Evolutionary conservation across 352 stramenopile species (phyloP), one percentile per base, ranked within the genome.

Genomic region (Elongisporangium senticosum): DNA sequence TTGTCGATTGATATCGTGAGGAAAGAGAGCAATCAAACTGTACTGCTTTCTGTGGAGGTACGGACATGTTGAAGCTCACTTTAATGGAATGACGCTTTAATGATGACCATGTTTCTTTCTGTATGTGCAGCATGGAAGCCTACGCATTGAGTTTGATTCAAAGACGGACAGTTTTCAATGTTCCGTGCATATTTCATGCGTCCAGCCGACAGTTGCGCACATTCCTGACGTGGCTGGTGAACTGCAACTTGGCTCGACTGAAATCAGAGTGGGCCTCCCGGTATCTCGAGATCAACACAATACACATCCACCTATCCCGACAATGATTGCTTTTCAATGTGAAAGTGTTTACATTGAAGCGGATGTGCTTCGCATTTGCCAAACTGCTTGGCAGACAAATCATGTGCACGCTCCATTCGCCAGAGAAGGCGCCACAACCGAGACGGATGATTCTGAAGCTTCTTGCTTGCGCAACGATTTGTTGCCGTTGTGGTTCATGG

Each of bases 1-100:
- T 61, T 86, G 2, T 53, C 62, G 2, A 56, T 86, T 20, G 70
- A 83, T 19, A 57, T 87, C 21, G 58, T 77, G 1, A 19, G 56
- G 10, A 57, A 63, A 53, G 59, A 64, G 2, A 33, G 51, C 1
- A 40, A 65, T 8, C 19, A 24, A 10, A 7, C 43, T 15, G 55
- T 26, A 3, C n/a, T 66, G 14, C 22, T 78, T 2, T 59, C 40
- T 10, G 20, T 59, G 24, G 55, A 53, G 49, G 61, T 59, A 22
- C 14, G 26, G 17, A 57, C 15, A 59, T 37, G 47, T 56, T 74
- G 13, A 51, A 72, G 63, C 59, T 2, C 28, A 39, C 10, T 39
- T 11, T 11, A 13, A 13, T 39, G 3, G 40, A n/a, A 21, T 49
- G 19, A 48, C 7, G 23, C 23, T 2, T 26, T 72, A 55, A 54